Evolutionary conservation across 2,329 filamentous ascomycete species (phyloP).

Genomic region (Monilinia fructigena): DNA sequence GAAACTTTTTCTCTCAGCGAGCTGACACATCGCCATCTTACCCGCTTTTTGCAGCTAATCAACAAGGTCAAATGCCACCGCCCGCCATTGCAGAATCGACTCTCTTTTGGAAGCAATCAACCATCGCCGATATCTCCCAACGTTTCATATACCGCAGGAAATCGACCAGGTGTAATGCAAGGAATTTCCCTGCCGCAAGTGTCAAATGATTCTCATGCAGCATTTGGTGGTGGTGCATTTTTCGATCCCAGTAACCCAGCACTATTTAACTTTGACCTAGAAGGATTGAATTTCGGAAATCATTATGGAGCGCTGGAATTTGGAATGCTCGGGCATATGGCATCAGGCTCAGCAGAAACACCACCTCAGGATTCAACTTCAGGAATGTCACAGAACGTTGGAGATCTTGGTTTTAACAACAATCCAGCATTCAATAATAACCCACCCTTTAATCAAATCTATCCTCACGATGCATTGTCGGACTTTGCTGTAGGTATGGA

Average conservation of each 20-base stretch:
- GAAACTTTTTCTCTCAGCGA: slow-evolving; percentile 39
- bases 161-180: slow-evolving; percentile 49
- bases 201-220: slow-evolving; percentile 47
- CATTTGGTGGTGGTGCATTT: slow-evolving; percentile 54
- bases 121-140: slow-evolving; percentile 74
- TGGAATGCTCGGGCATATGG: slow-evolving; percentile 94
- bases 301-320: slow-evolving; percentile 96
- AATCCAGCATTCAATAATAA: slow-evolving; percentile 36
- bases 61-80: slow-evolving; percentile 51
- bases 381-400: slow-evolving; percentile 50
- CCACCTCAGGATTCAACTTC: slow-evolving; percentile 61
- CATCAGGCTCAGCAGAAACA: slow-evolving; percentile 80
- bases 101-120: slow-evolving; percentile 60
- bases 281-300: slow-evolving; percentile 91
- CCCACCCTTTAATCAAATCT: slow-evolving; percentile 50
- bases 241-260: slow-evolving; percentile 92
- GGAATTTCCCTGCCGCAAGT: slow-evolving; percentile 43
- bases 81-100: slow-evolving; percentile 48
- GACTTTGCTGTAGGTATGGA: slow-evolving; percentile 52
- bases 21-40: slow-evolving; percentile 38
- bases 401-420: slow-evolving; percentile 36
- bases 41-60: slow-evolving; percentile 47
- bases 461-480: slow-evolving; percentile 49
- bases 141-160: slow-evolving; percentile 58
- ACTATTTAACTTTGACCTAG: slow-evolving; percentile 92